A percentile compares a stretch with the other conserved stretches of the same genome.
Evolutionary conservation across 2,329 filamentous ascomycete species (phyloP).

Genomic region (Clathrospora elynae): DNA sequence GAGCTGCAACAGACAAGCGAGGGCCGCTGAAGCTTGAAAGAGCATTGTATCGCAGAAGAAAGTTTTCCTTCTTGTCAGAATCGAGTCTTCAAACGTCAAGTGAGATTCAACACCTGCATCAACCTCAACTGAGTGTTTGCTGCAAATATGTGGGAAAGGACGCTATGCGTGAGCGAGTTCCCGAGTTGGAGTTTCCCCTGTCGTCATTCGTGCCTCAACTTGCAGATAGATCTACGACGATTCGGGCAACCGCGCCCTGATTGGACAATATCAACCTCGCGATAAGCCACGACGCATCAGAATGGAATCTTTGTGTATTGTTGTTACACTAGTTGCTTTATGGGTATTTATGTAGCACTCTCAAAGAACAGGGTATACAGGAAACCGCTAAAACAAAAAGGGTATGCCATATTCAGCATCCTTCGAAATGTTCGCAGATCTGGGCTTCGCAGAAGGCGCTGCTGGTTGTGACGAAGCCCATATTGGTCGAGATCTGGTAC

Average conservation of each 20-base stretch:
- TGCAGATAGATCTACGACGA: constrained; percentile 33
- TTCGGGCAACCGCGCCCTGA: constrained; percentile 14
- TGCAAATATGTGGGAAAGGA: background rate
- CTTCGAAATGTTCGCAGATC: constrained; percentile 11
- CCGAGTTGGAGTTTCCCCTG: constrained; percentile 20
- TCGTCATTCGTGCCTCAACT: constrained; percentile 38
- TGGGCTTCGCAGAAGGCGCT: constrained; percentile 36
- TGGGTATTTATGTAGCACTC: constrained; percentile 13
- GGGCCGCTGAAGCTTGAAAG: constrained; percentile 7
- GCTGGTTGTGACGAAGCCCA: constrained; percentile 51
- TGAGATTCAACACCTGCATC: background rate
- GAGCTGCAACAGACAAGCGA: constrained; percentile 28
- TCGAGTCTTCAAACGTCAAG: background rate
- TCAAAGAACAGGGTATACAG: background rate
- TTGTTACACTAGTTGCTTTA: constrained; percentile 2
- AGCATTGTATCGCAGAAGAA: constrained; percentile 22
- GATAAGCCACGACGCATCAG: constrained; percentile 1
- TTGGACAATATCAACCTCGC: constrained; percentile 14
- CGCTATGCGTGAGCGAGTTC: constrained; percentile 23
- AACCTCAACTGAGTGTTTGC: background rate
- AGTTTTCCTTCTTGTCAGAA: background rate
- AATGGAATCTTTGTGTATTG: constrained; percentile 10
- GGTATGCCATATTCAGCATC: background rate
- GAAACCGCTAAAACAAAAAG: background rate
- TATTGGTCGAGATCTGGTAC: constrained; percentile 51